These are phyloP conservation scores for Cornus suecica DNA, from an alignment of 148 eudicot species.

Conservation along the genomic window DNA sequence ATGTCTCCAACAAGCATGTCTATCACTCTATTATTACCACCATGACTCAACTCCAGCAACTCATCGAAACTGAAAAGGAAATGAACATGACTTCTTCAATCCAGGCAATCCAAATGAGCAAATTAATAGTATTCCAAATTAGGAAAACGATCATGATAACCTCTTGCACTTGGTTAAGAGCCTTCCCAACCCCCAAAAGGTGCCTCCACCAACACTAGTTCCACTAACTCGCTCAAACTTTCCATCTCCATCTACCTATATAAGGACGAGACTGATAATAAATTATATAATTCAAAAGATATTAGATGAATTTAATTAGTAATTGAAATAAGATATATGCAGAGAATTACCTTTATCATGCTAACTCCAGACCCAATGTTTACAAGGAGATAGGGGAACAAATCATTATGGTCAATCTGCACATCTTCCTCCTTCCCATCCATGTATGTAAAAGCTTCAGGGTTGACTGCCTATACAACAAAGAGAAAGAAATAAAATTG, in stretches of 20 bases:
- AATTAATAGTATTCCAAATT: not conserved
- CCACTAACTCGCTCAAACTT: constrained; percentile 87
- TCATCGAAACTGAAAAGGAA: constrained; percentile 72
- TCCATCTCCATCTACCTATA: constrained; percentile 86
- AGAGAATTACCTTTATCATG: constrained; percentile 77
- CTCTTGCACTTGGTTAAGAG: constrained; percentile 85
- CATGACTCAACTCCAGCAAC: constrained; percentile 77
- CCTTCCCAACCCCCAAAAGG: constrained; percentile 84
- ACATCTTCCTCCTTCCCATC: constrained; percentile 68
- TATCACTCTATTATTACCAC: constrained; percentile 77
- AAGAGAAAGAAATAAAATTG: not conserved
- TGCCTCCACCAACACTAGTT: constrained; percentile 93
- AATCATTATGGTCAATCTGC: constrained; percentile 75
- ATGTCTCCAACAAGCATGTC: constrained; percentile 99
- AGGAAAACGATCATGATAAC: constrained; percentile 28
- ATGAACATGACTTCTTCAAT: not conserved
- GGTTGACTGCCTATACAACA: constrained; percentile 62
- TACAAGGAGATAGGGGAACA: constrained; percentile 90
- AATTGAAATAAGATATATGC: not conserved
- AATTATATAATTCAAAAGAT: not conserved
- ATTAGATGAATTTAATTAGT: not conserved
- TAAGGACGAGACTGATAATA: constrained; percentile 16
- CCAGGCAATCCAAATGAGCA: not conserved
- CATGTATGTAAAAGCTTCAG: constrained; percentile 77
- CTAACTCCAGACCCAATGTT: constrained; percentile 94